These are phyloP conservation scores for Monosporozyma siamensis DNA, from an alignment of 805 yeast species.

Conservation along the genomic window DNA sequence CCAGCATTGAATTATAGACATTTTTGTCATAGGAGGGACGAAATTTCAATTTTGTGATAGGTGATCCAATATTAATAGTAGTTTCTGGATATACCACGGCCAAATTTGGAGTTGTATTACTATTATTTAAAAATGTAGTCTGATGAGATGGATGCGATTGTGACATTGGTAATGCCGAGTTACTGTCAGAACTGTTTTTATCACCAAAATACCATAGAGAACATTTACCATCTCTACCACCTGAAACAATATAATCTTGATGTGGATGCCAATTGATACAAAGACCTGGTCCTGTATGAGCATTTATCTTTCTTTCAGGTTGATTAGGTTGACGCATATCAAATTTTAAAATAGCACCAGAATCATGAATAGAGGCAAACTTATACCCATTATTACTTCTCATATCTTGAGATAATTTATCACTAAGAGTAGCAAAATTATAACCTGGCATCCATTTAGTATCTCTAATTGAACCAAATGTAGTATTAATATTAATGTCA, in stretches of 20 bases:
- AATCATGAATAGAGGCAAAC: conserved; percentile 76
- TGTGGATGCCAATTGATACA: conserved; percentile 85
- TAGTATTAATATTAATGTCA: conserved; percentile 35
- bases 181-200: conserved; percentile 1
- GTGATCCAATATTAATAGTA: conserved; percentile 63
- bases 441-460: conserved; percentile 41
- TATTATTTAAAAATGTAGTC: neutral
- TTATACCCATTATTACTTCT: conserved; percentile 34
- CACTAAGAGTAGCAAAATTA: conserved; percentile 19
- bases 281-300: conserved; percentile 87
- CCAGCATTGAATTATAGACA: conserved; percentile 55
- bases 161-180: neutral
- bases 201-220: conserved; percentile 31
- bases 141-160: neutral
- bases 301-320: conserved; percentile 66
- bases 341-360: conserved; percentile 80
- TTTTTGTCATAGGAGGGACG: conserved; percentile 24
- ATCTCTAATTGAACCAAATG: conserved; percentile 62
- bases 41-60: conserved; percentile 49
- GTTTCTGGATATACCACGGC: conserved; percentile 46
- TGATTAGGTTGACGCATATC: conserved; percentile 63
- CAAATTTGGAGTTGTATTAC: conserved; percentile 9
- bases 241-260: conserved; percentile 71
- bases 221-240: conserved; percentile 73
- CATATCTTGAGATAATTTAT: conserved; percentile 1